phyloP scores from a whole-genome alignment of 2,329 filamentous ascomycete species.

The Aspergillus puulaauensis region DNA sequence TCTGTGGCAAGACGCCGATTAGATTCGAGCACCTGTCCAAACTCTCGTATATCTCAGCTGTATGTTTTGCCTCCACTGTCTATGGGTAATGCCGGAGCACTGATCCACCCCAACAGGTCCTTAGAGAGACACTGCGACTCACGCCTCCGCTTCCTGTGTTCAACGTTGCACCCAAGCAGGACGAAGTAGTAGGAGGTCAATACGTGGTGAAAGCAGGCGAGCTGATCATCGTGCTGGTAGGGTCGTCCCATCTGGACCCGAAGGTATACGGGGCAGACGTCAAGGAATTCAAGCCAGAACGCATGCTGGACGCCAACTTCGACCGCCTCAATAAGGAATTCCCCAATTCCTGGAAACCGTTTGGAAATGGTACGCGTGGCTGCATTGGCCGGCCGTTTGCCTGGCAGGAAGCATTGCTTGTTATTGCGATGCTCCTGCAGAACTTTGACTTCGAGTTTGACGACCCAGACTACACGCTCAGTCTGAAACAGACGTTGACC shows the following conservation, averaged over 20 bases:
- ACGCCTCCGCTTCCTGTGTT: conserved; percentile 47
- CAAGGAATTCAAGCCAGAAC: conserved; percentile 65
- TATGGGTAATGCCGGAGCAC: neutral
- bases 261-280: conserved; percentile 65
- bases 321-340: conserved; percentile 50
- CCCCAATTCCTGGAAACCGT: conserved; percentile 66
- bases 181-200: conserved; percentile 49
- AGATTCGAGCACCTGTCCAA: neutral
- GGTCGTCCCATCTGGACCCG: conserved; percentile 60
- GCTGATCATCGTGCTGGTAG: conserved; percentile 50
- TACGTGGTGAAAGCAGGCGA: conserved; percentile 59
- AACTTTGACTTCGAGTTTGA: conserved; percentile 67
- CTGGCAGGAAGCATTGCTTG: conserved; percentile 68
- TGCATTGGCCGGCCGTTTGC: conserved; percentile 75
- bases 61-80: neutral
- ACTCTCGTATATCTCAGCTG: neutral
- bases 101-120: neutral
- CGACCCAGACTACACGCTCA: conserved; percentile 51
- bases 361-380: conserved; percentile 67
- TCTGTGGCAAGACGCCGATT: conserved; percentile 43
- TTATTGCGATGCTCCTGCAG: conserved; percentile 64
- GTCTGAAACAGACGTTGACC: conserved; percentile 40
- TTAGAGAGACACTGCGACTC: neutral
- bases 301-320: conserved; percentile 70
- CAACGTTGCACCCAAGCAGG: conserved; percentile 54